Evolutionary conservation across 1,284 basidiomycete species (phyloP).

Genomic region (Paramarasmius palmivorus): DNA sequence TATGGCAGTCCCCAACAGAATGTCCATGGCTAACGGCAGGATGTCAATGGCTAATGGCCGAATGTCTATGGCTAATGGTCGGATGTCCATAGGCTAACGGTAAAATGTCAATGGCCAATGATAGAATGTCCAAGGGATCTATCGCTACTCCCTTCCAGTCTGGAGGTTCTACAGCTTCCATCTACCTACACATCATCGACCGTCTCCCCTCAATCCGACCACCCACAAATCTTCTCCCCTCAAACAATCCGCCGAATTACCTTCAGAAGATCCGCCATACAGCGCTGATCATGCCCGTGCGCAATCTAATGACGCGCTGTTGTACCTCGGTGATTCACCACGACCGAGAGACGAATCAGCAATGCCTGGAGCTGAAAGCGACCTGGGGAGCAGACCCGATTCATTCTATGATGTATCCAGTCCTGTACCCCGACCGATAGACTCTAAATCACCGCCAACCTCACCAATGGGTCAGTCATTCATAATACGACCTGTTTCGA

Average conservation of each 20-base stretch:
- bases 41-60: not conserved
- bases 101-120: not conserved
- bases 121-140: too few species aligned
- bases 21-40: not conserved
- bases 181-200: not conserved
- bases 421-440: conserved; percentile 4
- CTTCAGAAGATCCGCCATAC: not conserved
- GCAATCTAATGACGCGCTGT: not conserved
- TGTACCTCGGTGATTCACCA: not conserved
- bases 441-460: conserved; percentile 6
- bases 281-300: not conserved
- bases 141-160: too few species aligned
- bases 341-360: not conserved
- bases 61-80: too few species aligned
- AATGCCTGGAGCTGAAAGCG: conserved; percentile 3
- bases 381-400: conserved; percentile 8
- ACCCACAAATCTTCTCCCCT: not conserved
- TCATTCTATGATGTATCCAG: conserved; percentile 11
- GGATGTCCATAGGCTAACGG: not conserved
- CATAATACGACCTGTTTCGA: too few species aligned
- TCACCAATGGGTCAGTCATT: not conserved
- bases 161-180: not conserved
- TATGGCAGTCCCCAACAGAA: not conserved
- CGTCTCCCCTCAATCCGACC: not conserved
- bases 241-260: not conserved